Conservation (phyloP, 2,329 filamentous ascomycete species). For the Trichoderma lentiforme region DNA sequence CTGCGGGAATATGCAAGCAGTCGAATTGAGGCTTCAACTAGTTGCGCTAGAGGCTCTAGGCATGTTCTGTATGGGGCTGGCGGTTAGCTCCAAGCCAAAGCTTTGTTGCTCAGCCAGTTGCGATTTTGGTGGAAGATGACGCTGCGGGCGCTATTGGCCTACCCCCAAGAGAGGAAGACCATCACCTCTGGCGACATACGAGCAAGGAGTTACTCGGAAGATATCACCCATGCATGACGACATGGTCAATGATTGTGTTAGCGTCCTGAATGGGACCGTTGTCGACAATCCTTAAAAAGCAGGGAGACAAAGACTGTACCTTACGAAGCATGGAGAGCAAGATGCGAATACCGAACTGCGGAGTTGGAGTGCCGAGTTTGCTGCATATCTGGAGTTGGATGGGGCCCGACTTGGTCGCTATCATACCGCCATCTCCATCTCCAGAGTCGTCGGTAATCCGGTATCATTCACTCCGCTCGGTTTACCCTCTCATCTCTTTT, state of each 20-base stretch:
- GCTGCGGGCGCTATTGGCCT: background rate
- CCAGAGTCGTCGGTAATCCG: background rate
- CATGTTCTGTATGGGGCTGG: background rate
- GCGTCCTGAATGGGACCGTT: background rate
- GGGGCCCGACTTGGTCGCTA: background rate
- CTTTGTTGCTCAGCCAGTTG: background rate
- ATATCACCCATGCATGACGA: background rate
- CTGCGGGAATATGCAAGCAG: background rate
- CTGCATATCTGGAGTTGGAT: background rate
- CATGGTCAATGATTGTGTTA: background rate
- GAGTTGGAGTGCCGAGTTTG: background rate
- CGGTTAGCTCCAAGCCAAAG: background rate
- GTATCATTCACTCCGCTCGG: background rate
- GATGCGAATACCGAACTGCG: background rate
- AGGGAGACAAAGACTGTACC: background rate
- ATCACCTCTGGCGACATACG: background rate
- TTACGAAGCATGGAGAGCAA: background rate
- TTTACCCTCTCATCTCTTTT: background rate
- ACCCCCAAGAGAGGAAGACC: background rate
- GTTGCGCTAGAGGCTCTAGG: background rate
- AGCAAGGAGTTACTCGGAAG: background rate
- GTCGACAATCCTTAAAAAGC: background rate
- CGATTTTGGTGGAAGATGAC: background rate
- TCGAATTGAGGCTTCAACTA: background rate
- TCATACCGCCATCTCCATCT: background rate